Percentiles rank a stretch among this genome's conserved stretches.
phyloP scores from a whole-genome alignment of 768 basidiomycete genomes.

The Russula lepida region DNA sequence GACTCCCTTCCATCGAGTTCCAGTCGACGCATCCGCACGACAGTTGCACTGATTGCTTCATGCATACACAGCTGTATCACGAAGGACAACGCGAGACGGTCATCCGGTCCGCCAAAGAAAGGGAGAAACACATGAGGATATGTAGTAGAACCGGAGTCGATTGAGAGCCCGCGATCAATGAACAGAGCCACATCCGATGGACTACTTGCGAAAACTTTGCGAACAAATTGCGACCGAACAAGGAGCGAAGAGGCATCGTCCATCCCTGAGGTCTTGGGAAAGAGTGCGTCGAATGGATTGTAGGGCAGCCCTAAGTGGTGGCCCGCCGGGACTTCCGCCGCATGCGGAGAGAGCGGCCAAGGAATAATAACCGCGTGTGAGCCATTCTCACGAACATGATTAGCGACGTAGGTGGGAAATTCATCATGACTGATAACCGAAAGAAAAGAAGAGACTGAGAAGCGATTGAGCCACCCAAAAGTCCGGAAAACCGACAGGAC shows the following conservation, averaged over 20 bases:
- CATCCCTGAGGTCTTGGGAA: slow-evolving; percentile 42
- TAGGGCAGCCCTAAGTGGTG: slow-evolving; percentile 20
- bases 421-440: slow-evolving; percentile 71
- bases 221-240: slow-evolving; percentile 76
- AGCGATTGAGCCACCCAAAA: slow-evolving; percentile 61
- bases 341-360: slow-evolving; percentile 48
- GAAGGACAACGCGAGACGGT: slow-evolving; percentile 74
- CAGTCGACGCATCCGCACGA: slow-evolving; percentile 50
- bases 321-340: slow-evolving; percentile 23
- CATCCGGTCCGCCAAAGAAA: slow-evolving; percentile 93
- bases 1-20: slow-evolving; percentile 31
- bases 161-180: slow-evolving; percentile 59
- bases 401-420: slow-evolving; percentile 56
- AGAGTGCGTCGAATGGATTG: slow-evolving; percentile 76
- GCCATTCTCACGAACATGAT: slow-evolving; percentile 45
- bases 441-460: slow-evolving; percentile 60
- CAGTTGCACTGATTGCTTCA: slow-evolving; percentile 56
- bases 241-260: slow-evolving; percentile 47
- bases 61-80: slow-evolving; percentile 74
- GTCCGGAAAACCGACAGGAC: slow-evolving; percentile 67
- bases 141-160: slow-evolving; percentile 22
- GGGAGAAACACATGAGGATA: slow-evolving; percentile 71
- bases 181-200: slow-evolving; percentile 77
- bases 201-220: slow-evolving; percentile 67
- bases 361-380: slow-evolving; percentile 79